Evolutionary conservation across 2,329 filamentous ascomycete species (phyloP).

Genomic region (Chaetomiaceae sp.): DNA sequence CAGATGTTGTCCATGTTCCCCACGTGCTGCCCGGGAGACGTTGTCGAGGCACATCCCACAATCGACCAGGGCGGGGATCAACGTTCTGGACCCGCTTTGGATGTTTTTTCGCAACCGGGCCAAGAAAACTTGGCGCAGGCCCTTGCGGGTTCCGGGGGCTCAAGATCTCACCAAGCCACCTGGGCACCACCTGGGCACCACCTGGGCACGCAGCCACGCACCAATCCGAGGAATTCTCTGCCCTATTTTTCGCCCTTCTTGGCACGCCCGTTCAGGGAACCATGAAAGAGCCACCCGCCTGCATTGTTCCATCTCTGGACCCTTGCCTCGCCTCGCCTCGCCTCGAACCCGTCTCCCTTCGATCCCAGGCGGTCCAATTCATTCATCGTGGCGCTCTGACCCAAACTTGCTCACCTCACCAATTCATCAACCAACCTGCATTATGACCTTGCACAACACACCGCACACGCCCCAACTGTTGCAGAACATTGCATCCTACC

Average conservation of each 20-base stretch:
- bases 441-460: too few species aligned
- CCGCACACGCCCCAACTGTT: too few species aligned
- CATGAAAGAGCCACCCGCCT: conserved; percentile 1
- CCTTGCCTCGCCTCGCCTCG: background rate
- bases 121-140: conserved; percentile 10
- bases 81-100: conserved; percentile 9
- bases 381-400: too few species aligned
- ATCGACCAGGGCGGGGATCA: background rate
- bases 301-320: background rate
- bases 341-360: background rate
- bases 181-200: too few species aligned
- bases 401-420: too few species aligned
- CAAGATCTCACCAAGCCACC: background rate
- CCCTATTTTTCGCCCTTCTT: background rate
- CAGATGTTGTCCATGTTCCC: conserved; percentile 1
- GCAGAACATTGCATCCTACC: too few species aligned
- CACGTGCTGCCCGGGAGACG: conserved; percentile 5
- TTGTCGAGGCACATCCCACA: background rate
- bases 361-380: too few species aligned
- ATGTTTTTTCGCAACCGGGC: conserved; percentile 1
- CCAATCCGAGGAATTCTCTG: too few species aligned
- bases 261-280: background rate
- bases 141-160: background rate
- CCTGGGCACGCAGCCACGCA: background rate
- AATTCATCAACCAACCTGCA: too few species aligned